Evolutionary conservation across 768 basidiomycete genomes (phyloP).

Genomic region (Leucogyrophana mollusca): DNA sequence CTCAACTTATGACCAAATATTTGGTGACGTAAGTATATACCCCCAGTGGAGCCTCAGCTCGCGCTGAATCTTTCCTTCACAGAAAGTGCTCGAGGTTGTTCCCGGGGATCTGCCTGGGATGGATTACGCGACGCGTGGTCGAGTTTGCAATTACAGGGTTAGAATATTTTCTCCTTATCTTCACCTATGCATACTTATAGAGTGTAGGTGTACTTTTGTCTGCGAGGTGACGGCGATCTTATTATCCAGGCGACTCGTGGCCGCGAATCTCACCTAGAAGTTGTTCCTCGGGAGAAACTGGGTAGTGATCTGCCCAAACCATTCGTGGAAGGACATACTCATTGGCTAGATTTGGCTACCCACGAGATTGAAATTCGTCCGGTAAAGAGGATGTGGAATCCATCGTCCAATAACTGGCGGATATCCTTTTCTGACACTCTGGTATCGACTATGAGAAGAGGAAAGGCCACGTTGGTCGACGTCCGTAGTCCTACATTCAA

Average conservation of each 20-base stretch:
- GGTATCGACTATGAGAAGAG: no score
- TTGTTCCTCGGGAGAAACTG: conserved; percentile 23
- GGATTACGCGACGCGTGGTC: conserved; percentile 21
- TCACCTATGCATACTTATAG: neutral
- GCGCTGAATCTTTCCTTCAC: neutral
- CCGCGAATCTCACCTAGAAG: conserved; percentile 35
- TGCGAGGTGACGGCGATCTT: conserved; percentile 5
- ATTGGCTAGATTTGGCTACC: conserved; percentile 29
- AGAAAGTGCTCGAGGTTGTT: conserved; percentile 20
- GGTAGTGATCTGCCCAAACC: conserved; percentile 22
- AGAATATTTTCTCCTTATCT: conserved; percentile 1
- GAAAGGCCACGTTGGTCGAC: conserved; percentile 19
- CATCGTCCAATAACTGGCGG: conserved; percentile 25
- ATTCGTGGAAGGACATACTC: conserved; percentile 20
- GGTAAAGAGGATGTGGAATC: conserved; percentile 20
- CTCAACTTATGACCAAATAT: neutral
- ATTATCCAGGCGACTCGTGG: conserved; percentile 16
- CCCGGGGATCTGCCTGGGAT: conserved; percentile 25
- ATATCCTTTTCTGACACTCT: conserved; percentile 14
- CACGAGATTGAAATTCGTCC: conserved; percentile 26
- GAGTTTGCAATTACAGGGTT: conserved; percentile 17
- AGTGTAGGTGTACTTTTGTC: no score
- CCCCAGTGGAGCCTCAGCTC: conserved; percentile 2
- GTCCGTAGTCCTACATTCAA: conserved; percentile 23
- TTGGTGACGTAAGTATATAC: neutral